Evolutionary conservation across 2,329 filamentous ascomycete species (phyloP).

Genomic region (Colletotrichum sp.): DNA sequence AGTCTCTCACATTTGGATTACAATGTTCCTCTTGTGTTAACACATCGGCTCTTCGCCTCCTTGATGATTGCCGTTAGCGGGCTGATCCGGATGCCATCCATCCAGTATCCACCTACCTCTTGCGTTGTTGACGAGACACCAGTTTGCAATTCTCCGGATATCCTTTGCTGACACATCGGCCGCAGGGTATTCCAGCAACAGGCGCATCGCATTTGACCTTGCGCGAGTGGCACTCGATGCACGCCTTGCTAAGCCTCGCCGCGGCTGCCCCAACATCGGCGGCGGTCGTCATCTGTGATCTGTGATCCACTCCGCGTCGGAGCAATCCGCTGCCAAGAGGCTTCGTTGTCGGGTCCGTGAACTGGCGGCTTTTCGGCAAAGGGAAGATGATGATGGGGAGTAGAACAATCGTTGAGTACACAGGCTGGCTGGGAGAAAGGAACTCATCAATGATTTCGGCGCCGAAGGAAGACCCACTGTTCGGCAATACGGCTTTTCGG

Average conservation of each 20-base stretch:
- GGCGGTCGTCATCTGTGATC: not conserved
- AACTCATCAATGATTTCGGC: not conserved
- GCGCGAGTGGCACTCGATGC: not conserved
- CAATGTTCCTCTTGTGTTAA: not conserved
- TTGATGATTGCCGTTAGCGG: fast-evolving
- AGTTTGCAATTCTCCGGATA: not conserved
- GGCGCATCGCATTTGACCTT: not conserved
- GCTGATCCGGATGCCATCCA: not conserved
- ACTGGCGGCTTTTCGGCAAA: not conserved
- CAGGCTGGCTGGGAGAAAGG: not conserved
- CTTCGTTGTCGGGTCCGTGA: not conserved
- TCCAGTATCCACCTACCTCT: not conserved
- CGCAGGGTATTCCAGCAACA: not conserved
- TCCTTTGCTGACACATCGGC: not conserved
- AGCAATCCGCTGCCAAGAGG: not conserved
- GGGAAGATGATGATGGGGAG: not conserved
- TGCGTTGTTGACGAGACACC: not conserved
- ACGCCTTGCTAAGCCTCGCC: not conserved
- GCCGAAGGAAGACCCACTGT: not conserved
- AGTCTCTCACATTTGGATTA: not conserved
- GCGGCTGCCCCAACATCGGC: not conserved
- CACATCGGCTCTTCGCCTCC: not conserved
- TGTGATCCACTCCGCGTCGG: not conserved
- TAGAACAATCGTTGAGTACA: not conserved
- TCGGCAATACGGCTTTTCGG: not conserved